These are phyloP conservation scores for Diaporthe australafricana DNA, from an alignment of 2,329 filamentous ascomycete species.

Conservation along the genomic window DNA sequence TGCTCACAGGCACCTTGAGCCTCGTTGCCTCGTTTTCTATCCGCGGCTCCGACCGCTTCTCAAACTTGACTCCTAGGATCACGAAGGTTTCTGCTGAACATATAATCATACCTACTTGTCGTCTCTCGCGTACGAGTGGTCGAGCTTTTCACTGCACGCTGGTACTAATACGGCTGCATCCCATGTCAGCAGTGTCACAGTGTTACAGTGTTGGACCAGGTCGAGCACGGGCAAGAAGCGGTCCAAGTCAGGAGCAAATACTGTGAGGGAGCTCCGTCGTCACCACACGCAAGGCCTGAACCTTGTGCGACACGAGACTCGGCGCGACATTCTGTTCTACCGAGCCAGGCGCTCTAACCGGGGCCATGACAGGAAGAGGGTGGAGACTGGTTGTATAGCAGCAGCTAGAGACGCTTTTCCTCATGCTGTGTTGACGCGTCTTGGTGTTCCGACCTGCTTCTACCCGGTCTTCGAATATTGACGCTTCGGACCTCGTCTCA, in stretches of 20 bases:
- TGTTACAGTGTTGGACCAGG: too few species aligned
- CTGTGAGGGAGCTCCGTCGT: too few species aligned
- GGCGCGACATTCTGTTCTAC: constrained; percentile 24
- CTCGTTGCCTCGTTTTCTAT: background rate
- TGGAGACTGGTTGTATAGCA: background rate
- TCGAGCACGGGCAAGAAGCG: too few species aligned
- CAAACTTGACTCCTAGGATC: background rate
- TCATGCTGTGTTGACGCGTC: background rate
- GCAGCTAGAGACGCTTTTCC: background rate
- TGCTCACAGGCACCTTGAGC: background rate
- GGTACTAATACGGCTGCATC: background rate
- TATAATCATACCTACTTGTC: background rate
- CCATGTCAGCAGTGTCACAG: background rate
- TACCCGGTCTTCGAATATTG: background rate
- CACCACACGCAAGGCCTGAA: background rate
- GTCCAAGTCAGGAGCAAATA: too few species aligned
- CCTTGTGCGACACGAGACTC: background rate
- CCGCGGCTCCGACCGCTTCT: background rate
- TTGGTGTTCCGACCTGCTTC: background rate
- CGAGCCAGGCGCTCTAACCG: background rate
- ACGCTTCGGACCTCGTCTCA: background rate
- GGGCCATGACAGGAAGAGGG: background rate
- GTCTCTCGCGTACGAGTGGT: background rate
- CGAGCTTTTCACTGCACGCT: background rate
- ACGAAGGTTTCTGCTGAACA: background rate